These are phyloP conservation scores for Durio zibethinus DNA, from an alignment of 345 rosid species.

Conservation along the genomic window DNA sequence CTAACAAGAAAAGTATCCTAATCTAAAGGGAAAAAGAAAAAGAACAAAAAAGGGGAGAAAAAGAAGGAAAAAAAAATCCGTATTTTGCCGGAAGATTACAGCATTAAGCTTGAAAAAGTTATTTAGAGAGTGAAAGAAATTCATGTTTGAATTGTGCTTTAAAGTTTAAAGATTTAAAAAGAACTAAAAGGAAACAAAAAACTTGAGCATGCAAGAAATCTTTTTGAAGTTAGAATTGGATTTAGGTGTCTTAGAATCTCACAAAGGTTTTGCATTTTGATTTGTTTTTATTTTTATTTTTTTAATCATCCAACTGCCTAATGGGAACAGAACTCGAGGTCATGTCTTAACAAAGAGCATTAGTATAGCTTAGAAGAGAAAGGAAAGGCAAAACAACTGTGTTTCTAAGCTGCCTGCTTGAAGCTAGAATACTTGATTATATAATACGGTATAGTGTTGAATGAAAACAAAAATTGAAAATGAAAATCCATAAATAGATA, in stretches of 20 bases:
- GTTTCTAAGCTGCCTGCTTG: background rate
- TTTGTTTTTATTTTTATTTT: background rate
- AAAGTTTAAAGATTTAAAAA: background rate
- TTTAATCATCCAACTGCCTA: conserved; percentile 11
- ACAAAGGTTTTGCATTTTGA: background rate
- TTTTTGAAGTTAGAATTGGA: background rate
- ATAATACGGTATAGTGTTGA: no score
- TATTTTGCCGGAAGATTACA: background rate
- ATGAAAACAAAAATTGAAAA: no score
- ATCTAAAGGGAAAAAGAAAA: background rate
- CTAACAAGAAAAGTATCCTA: conserved; percentile 13
- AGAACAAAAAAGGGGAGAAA: background rate
- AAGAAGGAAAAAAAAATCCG: background rate
- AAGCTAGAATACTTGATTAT: no score
- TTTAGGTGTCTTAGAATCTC: background rate
- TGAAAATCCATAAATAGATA: no score
- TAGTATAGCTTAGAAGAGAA: background rate
- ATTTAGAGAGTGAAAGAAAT: background rate
- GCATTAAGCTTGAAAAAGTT: background rate
- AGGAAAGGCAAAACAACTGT: background rate
- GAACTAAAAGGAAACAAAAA: background rate
- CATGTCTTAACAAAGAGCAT: background rate
- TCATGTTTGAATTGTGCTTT: conserved; percentile 2
- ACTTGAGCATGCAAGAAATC: no score
- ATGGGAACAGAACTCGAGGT: conserved; percentile 58